Evolutionary conservation across 371 early-diverging fungal genomes (phyloP), one percentile per base, ranked within the genome.

Genomic region (Zopfochytrium polystomum): DNA sequence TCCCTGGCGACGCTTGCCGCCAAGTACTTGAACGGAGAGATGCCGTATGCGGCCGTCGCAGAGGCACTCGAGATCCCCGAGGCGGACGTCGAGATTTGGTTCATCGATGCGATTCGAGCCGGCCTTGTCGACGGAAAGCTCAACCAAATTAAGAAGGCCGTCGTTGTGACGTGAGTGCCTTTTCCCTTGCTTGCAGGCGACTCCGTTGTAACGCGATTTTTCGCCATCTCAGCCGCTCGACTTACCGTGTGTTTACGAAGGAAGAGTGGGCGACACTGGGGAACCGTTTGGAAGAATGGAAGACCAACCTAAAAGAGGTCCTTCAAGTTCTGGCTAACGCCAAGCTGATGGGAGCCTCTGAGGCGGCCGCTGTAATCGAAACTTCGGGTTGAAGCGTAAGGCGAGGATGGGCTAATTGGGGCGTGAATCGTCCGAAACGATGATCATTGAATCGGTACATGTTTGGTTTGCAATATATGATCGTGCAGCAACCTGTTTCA

Each of bases 71-170:
- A 85, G 60, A 84, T 95, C 51, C 73, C 79, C 7, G 86, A 84
- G 55, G 84, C 80, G n/a, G 91, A 93, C 38, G 91, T 93, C 5
- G 94, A 94, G 77, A 73, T 91, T 80, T 91, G 91, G 91, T 87
- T 92, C 23, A 93, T 96, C 74, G 92, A 93, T 73, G 87, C 80
- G 71, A 92, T 95, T 58, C 90, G 93, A 29, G 87, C 90, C 33
- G 91, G 92, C 48, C 79, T 96, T 58, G 84, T 94, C n/a, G 93
- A 94, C 71, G 95, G 92, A 65, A 91, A 91, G 75, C 85, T 96
- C 76, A 88, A 95, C 78, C 96, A 95, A 78, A 79, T 94, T 27
- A 81, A 84, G 68, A 83, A 85, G 68, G 84, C 87, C 5, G 87
- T 90, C 20, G 75, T 68, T 23, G 66, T 79, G 44, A 68, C 59